Percentiles rank a stretch among this genome's conserved stretches.
phyloP scores from a whole-genome alignment of 2,329 filamentous ascomycete species.

The Fusarium miscanthi region DNA sequence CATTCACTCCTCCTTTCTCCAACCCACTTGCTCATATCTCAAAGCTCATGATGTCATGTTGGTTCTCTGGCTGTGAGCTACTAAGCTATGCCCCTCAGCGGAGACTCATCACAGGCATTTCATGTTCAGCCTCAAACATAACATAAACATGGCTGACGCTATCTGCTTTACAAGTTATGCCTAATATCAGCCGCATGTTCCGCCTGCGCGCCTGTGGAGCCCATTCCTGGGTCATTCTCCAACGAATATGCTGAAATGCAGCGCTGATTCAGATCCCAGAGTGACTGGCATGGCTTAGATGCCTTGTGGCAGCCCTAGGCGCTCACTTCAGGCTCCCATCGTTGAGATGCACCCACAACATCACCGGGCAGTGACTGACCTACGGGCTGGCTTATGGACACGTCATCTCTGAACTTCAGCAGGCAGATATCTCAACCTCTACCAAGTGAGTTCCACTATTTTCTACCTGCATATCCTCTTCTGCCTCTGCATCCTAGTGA shows the following conservation, averaged over 20 bases:
- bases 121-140: background rate
- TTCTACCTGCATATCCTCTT: background rate
- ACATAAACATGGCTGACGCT: slow-evolving; percentile 2
- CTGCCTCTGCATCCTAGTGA: slow-evolving; percentile 45
- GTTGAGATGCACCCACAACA: slow-evolving; percentile 3
- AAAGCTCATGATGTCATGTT: background rate
- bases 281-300: slow-evolving; percentile 28
- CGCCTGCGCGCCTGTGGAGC: slow-evolving; percentile 24
- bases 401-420: background rate
- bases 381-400: background rate
- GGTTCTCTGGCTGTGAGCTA: background rate
- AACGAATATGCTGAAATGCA: slow-evolving; percentile 15
- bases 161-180: slow-evolving; percentile 1
- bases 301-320: slow-evolving; percentile 31
- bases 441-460: slow-evolving; percentile 21
- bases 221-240: slow-evolving; percentile 28
- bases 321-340: slow-evolving; percentile 17
- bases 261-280: slow-evolving; percentile 14
- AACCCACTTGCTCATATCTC: background rate
- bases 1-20: slow-evolving; percentile 11
- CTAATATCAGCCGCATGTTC: slow-evolving; percentile 26
- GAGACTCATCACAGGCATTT: background rate
- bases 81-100: background rate
- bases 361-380: background rate
- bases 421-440: background rate